A percentile compares a stretch with the other conserved stretches of the same genome.
Evolutionary conservation across 495 filamentous ascomycete genomes (phyloP).

Genomic region (Lindgomyces ingoldianus): DNA sequence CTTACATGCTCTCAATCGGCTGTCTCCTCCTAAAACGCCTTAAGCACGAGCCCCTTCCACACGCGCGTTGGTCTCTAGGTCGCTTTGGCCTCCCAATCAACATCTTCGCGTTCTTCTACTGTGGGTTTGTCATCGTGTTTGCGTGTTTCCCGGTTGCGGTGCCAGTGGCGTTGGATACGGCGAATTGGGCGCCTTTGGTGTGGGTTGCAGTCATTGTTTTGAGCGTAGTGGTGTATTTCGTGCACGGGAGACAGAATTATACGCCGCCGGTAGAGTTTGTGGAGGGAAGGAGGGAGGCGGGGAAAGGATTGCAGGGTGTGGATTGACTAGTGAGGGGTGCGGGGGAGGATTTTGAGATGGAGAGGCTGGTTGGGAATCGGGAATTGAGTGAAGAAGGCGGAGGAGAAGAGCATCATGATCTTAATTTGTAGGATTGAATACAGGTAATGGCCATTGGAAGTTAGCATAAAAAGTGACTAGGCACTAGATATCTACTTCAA

Average conservation of each 20-base stretch:
- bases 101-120: constrained; percentile 42
- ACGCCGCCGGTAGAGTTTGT: constrained; percentile 45
- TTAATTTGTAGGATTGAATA: no score
- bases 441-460: no score
- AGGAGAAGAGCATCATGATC: neutral
- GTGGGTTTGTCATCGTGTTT: constrained; percentile 39
- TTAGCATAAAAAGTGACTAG: no score
- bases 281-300: constrained; percentile 42
- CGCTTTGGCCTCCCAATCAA: constrained; percentile 43
- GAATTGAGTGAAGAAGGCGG: neutral
- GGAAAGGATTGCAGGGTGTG: constrained; percentile 38
- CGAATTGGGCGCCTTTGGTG: constrained; percentile 43
- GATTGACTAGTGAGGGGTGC: constrained; percentile 12
- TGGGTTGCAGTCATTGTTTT: constrained; percentile 39
- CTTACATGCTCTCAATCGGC: constrained; percentile 45
- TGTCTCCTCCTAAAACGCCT: constrained; percentile 42
- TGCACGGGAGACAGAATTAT: constrained; percentile 41
- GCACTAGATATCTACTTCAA: no score
- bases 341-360: constrained; percentile 1
- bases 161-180: constrained; percentile 29
- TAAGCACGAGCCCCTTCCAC: constrained; percentile 40
- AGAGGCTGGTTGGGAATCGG: neutral
- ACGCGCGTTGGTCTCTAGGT: constrained; percentile 43
- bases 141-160: constrained; percentile 41
- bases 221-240: constrained; percentile 34